Evolutionary conservation across 2,329 filamentous ascomycete genomes (phyloP).

Genomic region (Scortechinia acanthostroma): DNA sequence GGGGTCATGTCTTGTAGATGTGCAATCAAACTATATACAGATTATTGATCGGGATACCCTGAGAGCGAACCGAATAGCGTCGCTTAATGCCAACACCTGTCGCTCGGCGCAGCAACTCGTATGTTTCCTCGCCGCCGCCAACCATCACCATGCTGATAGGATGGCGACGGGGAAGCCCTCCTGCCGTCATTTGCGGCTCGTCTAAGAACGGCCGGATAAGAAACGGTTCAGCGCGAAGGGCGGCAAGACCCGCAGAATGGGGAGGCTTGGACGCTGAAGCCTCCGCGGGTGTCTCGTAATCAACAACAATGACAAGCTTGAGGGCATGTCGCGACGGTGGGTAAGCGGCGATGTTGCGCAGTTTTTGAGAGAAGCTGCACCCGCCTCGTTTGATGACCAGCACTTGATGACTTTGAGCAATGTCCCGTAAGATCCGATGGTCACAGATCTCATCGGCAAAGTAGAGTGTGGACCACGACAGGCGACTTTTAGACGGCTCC

Average conservation of each 20-base stretch:
- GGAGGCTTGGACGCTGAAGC: background rate
- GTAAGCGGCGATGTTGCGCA: slow-evolving; percentile 77
- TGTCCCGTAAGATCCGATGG: slow-evolving; percentile 38
- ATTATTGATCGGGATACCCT: slow-evolving; percentile 74
- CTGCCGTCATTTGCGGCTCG: slow-evolving; percentile 62
- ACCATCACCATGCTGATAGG: slow-evolving; percentile 81
- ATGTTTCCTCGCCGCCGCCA: slow-evolving; percentile 59
- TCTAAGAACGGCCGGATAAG: slow-evolving; percentile 65
- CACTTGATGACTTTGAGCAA: slow-evolving; percentile 57
- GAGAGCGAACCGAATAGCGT: slow-evolving; percentile 73
- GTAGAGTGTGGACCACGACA: slow-evolving; percentile 67
- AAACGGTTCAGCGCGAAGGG: slow-evolving; percentile 7
- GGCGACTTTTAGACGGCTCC: slow-evolving; percentile 21
- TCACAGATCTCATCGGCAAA: slow-evolving; percentile 65
- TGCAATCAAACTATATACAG: slow-evolving; percentile 57
- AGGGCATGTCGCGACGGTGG: slow-evolving; percentile 52
- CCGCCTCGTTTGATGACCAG: slow-evolving; percentile 76
- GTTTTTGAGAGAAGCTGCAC: slow-evolving; percentile 78
- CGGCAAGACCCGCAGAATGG: background rate
- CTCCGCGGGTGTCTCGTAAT: background rate
- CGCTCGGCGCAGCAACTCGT: slow-evolving; percentile 55
- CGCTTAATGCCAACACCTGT: slow-evolving; percentile 68
- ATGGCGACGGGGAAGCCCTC: slow-evolving; percentile 61
- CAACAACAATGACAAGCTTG: slow-evolving; percentile 74
- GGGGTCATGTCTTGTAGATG: slow-evolving; percentile 18